A percentile compares a stretch with the other conserved stretches of the same genome.
Evolutionary conservation across 805 yeast species (phyloP).

Genomic region (Spencermartinsiella europaea): DNA sequence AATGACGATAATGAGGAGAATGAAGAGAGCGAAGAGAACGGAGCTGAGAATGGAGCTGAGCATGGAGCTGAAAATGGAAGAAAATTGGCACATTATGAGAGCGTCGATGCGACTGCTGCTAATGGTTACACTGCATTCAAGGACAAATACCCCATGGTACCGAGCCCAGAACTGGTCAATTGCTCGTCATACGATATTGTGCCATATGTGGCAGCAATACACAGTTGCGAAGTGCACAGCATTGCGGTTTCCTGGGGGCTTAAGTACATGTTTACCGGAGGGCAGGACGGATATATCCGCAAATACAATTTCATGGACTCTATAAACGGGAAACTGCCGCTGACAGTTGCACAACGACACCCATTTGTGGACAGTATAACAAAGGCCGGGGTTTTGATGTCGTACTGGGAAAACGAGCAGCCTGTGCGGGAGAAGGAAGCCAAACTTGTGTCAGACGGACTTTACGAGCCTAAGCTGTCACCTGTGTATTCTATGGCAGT

Average conservation of each 20-base stretch:
- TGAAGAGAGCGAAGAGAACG: conserved; percentile 22
- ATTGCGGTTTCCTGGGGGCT: conserved; percentile 74
- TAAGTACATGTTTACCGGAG: conserved; percentile 87
- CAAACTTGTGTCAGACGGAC: conserved; percentile 34
- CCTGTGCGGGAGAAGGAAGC: conserved; percentile 52
- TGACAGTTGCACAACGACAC: conserved; percentile 89
- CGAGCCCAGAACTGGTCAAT: conserved; percentile 41
- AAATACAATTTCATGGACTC: conserved; percentile 84
- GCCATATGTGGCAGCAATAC: conserved; percentile 87
- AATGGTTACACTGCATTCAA: conserved; percentile 21
- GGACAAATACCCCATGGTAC: conserved; percentile 21
- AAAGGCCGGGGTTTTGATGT: conserved; percentile 73
- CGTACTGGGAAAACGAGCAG: conserved; percentile 96
- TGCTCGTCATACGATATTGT: conserved; percentile 62
- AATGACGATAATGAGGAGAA: conserved; percentile 13
- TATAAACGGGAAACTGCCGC: conserved; percentile 76
- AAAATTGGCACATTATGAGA: conserved; percentile 14
- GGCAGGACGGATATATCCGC: conserved; percentile 90
- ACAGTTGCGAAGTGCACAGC: conserved; percentile 70
- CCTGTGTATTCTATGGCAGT: conserved; percentile 88
- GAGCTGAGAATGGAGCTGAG: conserved; percentile 17
- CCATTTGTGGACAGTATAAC: conserved; percentile 79
- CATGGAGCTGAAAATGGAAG: conserved; percentile 13
- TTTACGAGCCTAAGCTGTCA: conserved; percentile 44
- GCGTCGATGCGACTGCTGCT: conserved; percentile 21